phyloP scores from a whole-genome alignment of 176 grass and related monocot species.

The Bonia amplexicaulis region DNA sequence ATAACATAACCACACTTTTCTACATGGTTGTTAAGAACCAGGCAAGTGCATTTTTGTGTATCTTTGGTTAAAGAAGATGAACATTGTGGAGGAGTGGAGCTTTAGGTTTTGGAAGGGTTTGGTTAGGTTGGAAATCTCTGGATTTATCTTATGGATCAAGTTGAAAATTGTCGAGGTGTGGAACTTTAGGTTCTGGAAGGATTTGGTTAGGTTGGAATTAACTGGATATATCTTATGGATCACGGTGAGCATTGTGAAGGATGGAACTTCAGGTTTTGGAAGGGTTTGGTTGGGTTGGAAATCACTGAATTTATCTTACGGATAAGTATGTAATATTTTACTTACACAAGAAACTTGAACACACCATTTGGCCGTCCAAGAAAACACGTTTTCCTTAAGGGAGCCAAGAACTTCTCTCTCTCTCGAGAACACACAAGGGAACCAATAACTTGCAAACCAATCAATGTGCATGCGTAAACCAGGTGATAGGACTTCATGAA shows the following conservation, averaged over 20 bases:
- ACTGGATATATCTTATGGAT: not conserved
- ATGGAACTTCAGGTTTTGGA: not conserved
- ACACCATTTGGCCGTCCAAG: not conserved
- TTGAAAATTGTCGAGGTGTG: not conserved
- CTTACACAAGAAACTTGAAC: not conserved
- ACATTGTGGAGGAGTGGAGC: not conserved
- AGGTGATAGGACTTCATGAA: not conserved
- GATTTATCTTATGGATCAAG: not conserved
- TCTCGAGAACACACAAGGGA: not conserved
- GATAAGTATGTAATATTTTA: not conserved
- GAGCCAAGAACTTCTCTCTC: not conserved
- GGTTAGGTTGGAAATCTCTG: slow-evolving; percentile 6
- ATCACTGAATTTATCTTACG: not conserved
- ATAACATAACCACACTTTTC: not conserved
- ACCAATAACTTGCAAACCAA: not conserved
- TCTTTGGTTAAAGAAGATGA: not conserved
- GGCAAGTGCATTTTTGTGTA: not conserved
- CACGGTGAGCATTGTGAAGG: not conserved
- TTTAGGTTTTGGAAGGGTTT: not conserved
- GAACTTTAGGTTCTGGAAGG: slow-evolving; percentile 13
- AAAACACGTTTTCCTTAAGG: not conserved
- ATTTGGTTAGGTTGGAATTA: slow-evolving; percentile 20
- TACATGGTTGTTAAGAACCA: not conserved
- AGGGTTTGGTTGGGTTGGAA: slow-evolving; percentile 13
- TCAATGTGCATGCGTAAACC: not conserved